phyloP scores from a whole-genome alignment of 768 basidiomycete genomes.

The Russula compacta region DNA sequence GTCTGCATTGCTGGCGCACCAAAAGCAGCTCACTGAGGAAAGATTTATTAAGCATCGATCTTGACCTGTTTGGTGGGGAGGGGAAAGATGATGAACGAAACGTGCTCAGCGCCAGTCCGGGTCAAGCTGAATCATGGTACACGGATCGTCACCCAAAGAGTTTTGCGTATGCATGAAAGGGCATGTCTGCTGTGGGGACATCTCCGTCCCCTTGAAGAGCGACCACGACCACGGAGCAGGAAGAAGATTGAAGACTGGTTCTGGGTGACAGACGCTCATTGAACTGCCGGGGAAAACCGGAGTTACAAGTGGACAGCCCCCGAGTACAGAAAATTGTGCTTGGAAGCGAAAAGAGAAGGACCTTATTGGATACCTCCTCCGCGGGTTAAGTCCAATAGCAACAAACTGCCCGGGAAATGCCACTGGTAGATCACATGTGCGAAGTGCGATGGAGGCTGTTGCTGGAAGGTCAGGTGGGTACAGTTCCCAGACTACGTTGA shows the following conservation, averaged over 20 bases:
- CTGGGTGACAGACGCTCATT: background rate
- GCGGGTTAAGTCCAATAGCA: background rate
- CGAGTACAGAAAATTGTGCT: background rate
- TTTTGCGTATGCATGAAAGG: background rate
- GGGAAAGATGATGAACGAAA: background rate
- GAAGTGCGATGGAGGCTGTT: background rate
- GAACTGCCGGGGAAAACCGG: background rate
- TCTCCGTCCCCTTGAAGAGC: background rate
- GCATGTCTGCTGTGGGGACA: background rate
- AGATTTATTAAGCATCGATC: background rate
- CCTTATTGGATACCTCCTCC: background rate
- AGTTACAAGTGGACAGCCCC: background rate
- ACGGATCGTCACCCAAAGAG: background rate
- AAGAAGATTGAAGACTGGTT: too few relatives aligned
- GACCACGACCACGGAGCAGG: background rate
- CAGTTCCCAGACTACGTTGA: background rate
- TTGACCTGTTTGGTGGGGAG: background rate
- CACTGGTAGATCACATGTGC: background rate
- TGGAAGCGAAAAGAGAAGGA: slow-evolving; percentile 1
- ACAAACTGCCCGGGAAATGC: background rate
- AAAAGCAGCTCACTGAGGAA: background rate
- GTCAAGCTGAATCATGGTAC: background rate
- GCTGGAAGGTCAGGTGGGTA: background rate
- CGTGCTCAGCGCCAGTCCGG: background rate
- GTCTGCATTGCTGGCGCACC: background rate